Base-by-base conservation (phyloP, 1,284 basidiomycete species). In the Puccinia hordei region DNA sequence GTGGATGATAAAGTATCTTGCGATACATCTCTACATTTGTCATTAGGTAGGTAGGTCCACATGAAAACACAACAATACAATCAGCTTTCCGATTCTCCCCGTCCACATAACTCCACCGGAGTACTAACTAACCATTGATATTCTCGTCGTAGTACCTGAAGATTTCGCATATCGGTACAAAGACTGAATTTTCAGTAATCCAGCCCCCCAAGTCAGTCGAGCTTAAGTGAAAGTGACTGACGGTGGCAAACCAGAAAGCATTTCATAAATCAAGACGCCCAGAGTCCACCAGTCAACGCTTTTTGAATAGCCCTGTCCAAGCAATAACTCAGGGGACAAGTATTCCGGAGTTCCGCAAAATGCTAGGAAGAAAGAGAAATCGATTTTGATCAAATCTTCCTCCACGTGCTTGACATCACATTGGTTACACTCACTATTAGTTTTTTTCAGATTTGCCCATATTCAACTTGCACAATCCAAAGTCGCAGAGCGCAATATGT, bases 261-360 rank as follows among this genome's bases (percentile, higher is more conserved):
- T 99, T 87, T 99, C 96, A 85, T 97, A 99, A 38, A 99, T 89
- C 46, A 99, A 88, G 2, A 99, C 96, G 81, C 96, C 97, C 0
- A 99, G 89, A 0, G 96, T 99, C 96, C 96, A 99, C 96, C 96
- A 99, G 86, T 99, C 96, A 30, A 99, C 95, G 0, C 94, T 96
- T 87, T 98, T 98, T 44, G 95, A 98, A 87, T 99, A 99, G 3
- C 96, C 96, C 85, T 98, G 95, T 81, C 93, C 96, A 82, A 97
- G 92, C 44, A 99, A 88, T 51, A 99, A 89, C 85, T 99, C 96
- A 0, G 96, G 96, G 0, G 87, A 87, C 74, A 86, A 87, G 85
- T 99, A 99, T 86, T 99, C 96, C 2, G 96, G 96, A 5, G 96
- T 99, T n/a, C 96, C 96, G 85, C 96, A 99, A 89, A 99, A 99